phyloP scores from a whole-genome alignment of 2,329 filamentous ascomycete species.

The Trematosphaeria pertusa region DNA sequence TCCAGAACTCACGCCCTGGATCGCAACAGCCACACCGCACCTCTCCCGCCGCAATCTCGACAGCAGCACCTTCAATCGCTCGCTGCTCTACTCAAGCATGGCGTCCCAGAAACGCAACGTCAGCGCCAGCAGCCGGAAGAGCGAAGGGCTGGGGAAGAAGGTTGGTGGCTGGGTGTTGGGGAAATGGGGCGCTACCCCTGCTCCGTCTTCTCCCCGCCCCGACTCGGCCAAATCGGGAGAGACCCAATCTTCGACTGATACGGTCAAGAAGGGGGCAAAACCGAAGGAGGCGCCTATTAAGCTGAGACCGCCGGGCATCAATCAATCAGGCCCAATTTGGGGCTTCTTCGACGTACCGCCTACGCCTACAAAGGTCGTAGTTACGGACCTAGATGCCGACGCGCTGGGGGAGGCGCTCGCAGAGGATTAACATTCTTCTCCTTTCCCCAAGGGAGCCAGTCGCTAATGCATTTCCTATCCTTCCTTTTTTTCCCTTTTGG shows the following conservation, averaged over 20 bases:
- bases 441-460: neutral
- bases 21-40: constrained; percentile 56
- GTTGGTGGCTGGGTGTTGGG: constrained; percentile 72
- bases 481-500: neutral
- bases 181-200: constrained; percentile 65
- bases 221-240: constrained; percentile 28
- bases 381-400: constrained; percentile 46
- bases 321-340: constrained; percentile 48
- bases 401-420: constrained; percentile 46
- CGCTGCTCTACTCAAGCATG: constrained; percentile 48
- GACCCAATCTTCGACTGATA: constrained; percentile 23
- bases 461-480: neutral
- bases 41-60: constrained; percentile 57
- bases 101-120: constrained; percentile 34
- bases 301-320: constrained; percentile 44
- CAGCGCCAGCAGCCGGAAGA: constrained; percentile 38
- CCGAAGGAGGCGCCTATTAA: constrained; percentile 19
- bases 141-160: constrained; percentile 55
- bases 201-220: constrained; percentile 31
- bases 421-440: constrained; percentile 18
- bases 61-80: constrained; percentile 63
- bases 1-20: constrained; percentile 55
- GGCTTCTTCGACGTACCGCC: constrained; percentile 47
- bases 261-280: constrained; percentile 18
- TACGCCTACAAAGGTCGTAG: constrained; percentile 42